These are phyloP conservation scores for Leishmania tarentolae DNA, from an alignment of 208 protist genomes.

Conservation along the genomic window DNA sequence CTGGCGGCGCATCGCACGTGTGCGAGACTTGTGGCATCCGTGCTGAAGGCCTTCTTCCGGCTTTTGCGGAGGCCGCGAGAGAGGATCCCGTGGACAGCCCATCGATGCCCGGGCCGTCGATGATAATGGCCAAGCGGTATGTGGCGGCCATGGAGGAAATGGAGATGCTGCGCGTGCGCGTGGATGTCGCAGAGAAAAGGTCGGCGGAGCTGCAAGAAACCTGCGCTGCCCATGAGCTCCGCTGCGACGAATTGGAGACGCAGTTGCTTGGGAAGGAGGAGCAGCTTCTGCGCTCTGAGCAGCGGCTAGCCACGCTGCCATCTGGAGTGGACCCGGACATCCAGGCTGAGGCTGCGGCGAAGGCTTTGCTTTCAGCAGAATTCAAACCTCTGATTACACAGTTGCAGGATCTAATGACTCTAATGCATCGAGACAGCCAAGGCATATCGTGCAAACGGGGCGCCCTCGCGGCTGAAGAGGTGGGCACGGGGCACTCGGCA, in stretches of 20 bases:
- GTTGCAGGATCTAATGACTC: slow-evolving; percentile 9
- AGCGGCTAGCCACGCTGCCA: not conserved
- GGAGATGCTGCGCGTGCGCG: slow-evolving; percentile 23
- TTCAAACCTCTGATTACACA: slow-evolving; percentile 8
- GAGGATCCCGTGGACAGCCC: not conserved
- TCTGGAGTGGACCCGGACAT: not conserved
- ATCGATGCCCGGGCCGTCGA: slow-evolving; percentile 12
- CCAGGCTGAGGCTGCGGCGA: not conserved
- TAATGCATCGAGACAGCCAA: not conserved
- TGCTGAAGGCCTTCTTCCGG: not conserved
- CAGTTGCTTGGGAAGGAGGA: slow-evolving; percentile 54
- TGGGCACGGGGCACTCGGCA: not conserved
- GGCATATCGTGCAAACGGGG: not conserved
- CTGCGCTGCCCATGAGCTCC: slow-evolving; percentile 29
- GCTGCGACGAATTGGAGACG: slow-evolving; percentile 56
- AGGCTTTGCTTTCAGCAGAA: not conserved
- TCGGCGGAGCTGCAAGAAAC: slow-evolving; percentile 27
- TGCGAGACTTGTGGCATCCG: not conserved
- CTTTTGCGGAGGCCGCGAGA: not conserved
- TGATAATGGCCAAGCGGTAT: slow-evolving; percentile 22
- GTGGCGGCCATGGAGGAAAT: slow-evolving; percentile 22
- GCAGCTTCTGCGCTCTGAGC: slow-evolving; percentile 33
- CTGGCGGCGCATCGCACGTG: not conserved
- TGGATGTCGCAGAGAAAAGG: slow-evolving; percentile 19
- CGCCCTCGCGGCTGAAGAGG: not conserved